Evolutionary conservation across 2,329 filamentous ascomycete genomes (phyloP).

Genomic region (Epichloe sp.): DNA sequence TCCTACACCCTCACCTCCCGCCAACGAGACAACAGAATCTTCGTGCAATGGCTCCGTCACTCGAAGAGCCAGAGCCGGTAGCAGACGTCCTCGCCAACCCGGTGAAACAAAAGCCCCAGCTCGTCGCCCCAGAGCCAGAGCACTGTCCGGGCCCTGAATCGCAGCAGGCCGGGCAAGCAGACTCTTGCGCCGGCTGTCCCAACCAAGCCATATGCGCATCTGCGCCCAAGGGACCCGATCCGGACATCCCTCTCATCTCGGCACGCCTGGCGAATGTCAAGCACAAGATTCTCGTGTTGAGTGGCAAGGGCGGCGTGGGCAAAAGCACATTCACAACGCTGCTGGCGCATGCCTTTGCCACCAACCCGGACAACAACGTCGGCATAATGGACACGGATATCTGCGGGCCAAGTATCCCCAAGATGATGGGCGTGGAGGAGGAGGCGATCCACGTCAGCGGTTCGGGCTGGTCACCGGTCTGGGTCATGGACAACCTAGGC

Average conservation of each 20-base stretch:
- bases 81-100: conserved; percentile 63
- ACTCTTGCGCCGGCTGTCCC: conserved; percentile 87
- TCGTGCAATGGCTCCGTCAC: conserved; percentile 52
- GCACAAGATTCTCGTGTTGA: conserved; percentile 87
- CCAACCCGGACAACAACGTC: conserved; percentile 63
- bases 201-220: conserved; percentile 94
- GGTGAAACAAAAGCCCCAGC: conserved; percentile 63
- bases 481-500: conserved; percentile 84
- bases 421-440: conserved; percentile 95
- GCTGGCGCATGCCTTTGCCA: conserved; percentile 78
- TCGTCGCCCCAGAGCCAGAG: conserved; percentile 91
- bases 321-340: conserved; percentile 90
- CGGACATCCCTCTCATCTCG: conserved; percentile 81
- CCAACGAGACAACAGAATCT: neutral
- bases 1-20: neutral
- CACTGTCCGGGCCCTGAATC: conserved; percentile 90
- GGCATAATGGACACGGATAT: conserved; percentile 98
- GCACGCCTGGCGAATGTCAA: conserved; percentile 66
- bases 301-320: conserved; percentile 90
- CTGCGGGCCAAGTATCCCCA: conserved; percentile 88
- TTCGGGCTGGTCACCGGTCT: conserved; percentile 87
- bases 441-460: conserved; percentile 88
- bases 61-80: conserved; percentile 56
- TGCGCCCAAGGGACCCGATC: conserved; percentile 87
- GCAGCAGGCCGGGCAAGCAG: conserved; percentile 52